A percentile compares a stretch with the other conserved stretches of the same genome.
Evolutionary conservation across 2,329 filamentous ascomycete genomes (phyloP).

Genomic region (Aspergillus carbonarius): DNA sequence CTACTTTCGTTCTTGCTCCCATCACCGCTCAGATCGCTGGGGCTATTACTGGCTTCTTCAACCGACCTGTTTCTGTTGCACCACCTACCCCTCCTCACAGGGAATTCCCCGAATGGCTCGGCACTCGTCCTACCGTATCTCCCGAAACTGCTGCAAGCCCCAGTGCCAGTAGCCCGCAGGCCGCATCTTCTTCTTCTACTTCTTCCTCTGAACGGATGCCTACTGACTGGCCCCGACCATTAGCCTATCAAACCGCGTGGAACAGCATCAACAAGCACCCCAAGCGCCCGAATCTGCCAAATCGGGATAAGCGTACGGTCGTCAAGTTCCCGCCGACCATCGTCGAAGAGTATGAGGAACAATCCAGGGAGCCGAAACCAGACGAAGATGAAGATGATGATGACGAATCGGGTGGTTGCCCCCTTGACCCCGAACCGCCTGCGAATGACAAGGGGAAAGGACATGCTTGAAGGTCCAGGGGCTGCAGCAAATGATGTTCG

Average conservation of each 20-base stretch:
- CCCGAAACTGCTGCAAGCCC: neutral
- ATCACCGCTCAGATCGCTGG: too few species aligned
- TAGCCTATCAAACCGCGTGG: neutral
- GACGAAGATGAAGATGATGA: neutral
- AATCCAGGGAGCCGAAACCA: neutral
- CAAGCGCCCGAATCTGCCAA: neutral
- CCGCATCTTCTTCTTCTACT: too few species aligned
- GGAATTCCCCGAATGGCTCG: neutral
- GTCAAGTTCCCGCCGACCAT: neutral
- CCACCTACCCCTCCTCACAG: neutral
- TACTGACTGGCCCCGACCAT: neutral
- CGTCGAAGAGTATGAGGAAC: neutral
- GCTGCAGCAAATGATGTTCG: neutral
- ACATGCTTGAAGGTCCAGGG: neutral
- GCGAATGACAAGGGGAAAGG: neutral
- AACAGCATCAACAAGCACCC: neutral
- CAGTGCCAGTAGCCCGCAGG: neutral
- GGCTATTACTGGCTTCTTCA: too few species aligned
- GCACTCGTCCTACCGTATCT: neutral
- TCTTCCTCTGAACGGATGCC: neutral
- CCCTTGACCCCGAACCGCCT: neutral
- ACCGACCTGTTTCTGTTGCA: neutral
- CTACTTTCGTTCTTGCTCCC: too few species aligned
- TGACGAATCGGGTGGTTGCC: neutral
- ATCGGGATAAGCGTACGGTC: neutral